These are phyloP conservation scores for Sporothrix pseudoabietina DNA, from an alignment of 2,329 filamentous ascomycete species.

Conservation along the genomic window DNA sequence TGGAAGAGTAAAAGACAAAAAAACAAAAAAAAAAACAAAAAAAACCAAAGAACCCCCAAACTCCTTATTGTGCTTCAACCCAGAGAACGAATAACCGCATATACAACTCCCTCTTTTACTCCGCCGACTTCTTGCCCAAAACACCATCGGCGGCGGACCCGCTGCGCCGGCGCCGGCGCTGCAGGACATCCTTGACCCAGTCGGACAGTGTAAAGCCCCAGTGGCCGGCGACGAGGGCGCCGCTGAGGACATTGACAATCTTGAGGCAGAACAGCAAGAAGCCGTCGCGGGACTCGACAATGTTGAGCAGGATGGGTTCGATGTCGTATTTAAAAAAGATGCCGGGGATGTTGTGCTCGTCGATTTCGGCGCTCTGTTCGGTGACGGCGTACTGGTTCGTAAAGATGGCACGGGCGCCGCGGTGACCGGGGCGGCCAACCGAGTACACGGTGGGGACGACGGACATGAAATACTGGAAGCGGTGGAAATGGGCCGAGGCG, in stretches of 20 bases:
- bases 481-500: constrained; percentile 80
- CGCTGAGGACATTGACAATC: constrained; percentile 86
- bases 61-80: not conserved
- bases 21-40: not conserved
- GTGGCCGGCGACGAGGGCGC: constrained; percentile 88
- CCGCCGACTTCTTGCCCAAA: constrained; percentile 51
- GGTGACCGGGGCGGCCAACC: constrained; percentile 50
- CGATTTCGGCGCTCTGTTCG: constrained; percentile 73
- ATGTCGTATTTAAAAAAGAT: constrained; percentile 99
- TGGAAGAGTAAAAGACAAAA: not conserved
- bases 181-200: constrained; percentile 64
- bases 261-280: constrained; percentile 76
- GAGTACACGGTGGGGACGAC: constrained; percentile 94
- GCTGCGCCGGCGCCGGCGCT: constrained; percentile 50
- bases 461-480: constrained; percentile 97
- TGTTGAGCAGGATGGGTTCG: constrained; percentile 85
- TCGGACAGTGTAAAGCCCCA: constrained; percentile 88
- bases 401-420: constrained; percentile 64
- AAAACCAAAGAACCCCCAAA: constrained; percentile 15
- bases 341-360: constrained; percentile 75
- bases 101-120: constrained; percentile 19
- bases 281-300: constrained; percentile 78
- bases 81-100: not conserved
- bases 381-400: constrained; percentile 99
- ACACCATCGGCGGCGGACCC: constrained; percentile 48